A percentile compares a stretch with the other conserved stretches of the same genome.
phyloP scores from a whole-genome alignment of 176 grass and related monocot genomes.

The Pontederia crassipes region DNA sequence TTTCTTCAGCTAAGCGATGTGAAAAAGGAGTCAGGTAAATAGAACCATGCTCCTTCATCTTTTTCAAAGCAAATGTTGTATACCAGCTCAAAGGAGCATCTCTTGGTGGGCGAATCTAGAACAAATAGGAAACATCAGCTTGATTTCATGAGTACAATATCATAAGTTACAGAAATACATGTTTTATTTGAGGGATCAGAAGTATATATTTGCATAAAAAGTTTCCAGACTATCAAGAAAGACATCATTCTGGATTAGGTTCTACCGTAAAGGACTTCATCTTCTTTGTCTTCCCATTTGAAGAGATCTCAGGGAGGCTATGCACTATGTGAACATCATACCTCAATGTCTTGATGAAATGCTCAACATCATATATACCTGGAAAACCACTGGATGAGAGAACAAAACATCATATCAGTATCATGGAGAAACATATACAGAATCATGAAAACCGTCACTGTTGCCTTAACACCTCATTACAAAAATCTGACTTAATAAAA shows the following conservation, averaged over 20 bases:
- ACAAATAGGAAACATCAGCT: conserved; percentile 5
- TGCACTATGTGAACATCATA: conserved; percentile 79
- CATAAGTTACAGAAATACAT: background rate
- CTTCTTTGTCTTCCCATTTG: conserved; percentile 88
- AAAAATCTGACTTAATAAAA: too few relatives aligned
- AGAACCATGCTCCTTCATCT: conserved; percentile 79
- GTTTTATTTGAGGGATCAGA: background rate
- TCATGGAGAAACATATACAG: conserved; percentile 3
- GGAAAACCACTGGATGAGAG: conserved; percentile 61
- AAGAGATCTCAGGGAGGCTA: conserved; percentile 58
- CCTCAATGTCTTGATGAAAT: conserved; percentile 82
- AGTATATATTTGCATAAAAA: background rate
- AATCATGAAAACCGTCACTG: conserved; percentile 12
- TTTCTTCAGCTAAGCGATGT: conserved; percentile 86
- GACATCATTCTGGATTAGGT: background rate
- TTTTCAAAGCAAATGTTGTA: conserved; percentile 65
- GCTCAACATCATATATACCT: conserved; percentile 97
- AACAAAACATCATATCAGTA: conserved; percentile 7
- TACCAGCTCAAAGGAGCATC: conserved; percentile 97
- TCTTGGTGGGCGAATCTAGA: conserved; percentile 88
- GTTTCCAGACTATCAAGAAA: background rate
- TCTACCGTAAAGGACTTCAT: conserved; percentile 60
- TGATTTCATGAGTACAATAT: conserved; percentile 6
- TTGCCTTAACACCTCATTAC: background rate
- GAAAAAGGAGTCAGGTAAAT: conserved; percentile 99